A percentile compares a stretch with the other conserved stretches of the same genome.
These are phyloP conservation scores for Pyricularia grisea DNA, from an alignment of 2,329 filamentous ascomycete genomes.

Conservation along the genomic window DNA sequence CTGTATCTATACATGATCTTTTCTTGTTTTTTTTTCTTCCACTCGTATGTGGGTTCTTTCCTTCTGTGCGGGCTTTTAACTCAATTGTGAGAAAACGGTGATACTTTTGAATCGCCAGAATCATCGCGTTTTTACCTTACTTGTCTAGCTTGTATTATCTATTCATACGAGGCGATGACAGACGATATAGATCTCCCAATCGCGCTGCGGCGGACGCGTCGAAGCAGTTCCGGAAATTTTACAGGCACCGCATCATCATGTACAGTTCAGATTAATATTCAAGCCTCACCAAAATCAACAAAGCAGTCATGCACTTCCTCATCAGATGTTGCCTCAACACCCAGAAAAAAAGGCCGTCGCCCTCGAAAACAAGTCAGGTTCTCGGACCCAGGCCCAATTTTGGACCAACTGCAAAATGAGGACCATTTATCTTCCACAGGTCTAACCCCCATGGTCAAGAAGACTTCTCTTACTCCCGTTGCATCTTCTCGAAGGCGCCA, in stretches of 20 bases:
- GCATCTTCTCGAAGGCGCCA: constrained; percentile 28
- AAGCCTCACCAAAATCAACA: constrained; percentile 6
- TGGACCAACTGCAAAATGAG: constrained; percentile 12
- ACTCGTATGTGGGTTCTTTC: not conserved
- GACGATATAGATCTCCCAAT: constrained; percentile 37
- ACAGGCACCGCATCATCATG: not conserved
- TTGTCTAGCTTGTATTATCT: not conserved
- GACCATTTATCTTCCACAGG: constrained; percentile 31
- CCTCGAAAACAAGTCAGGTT: constrained; percentile 45
- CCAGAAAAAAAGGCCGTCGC: constrained; percentile 15
- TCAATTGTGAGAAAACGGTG: not conserved
- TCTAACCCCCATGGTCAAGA: constrained; percentile 48
- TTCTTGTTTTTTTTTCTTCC: not conserved
- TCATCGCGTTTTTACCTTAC: not conserved
- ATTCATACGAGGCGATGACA: constrained; percentile 17
- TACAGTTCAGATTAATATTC: not conserved
- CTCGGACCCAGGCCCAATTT: constrained; percentile 42
- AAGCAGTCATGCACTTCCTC: not conserved
- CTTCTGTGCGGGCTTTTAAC: not conserved
- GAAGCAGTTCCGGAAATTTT: constrained; percentile 23
- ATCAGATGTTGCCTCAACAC: constrained; percentile 14
- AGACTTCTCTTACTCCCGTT: constrained; percentile 33
- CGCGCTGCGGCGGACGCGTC: constrained; percentile 44
- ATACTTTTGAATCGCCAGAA: not conserved
- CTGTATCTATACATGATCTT: not conserved